Evolutionary conservation across 2,329 filamentous ascomycete species (phyloP).

Genomic region (Neophaeococcomyces mojaviensis): DNA sequence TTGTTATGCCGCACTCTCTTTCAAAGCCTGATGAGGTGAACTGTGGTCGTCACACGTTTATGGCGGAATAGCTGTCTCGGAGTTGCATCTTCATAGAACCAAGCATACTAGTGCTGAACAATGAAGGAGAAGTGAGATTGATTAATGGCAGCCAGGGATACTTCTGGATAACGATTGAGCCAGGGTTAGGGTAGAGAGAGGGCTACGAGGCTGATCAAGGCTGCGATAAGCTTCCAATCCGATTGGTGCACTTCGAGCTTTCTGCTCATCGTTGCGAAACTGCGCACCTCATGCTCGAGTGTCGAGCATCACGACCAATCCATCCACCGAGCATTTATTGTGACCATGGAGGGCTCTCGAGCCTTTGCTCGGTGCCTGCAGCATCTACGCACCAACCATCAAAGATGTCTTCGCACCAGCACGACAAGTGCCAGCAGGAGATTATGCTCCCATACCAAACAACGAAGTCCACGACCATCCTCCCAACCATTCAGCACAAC

Average conservation of each 20-base stretch:
- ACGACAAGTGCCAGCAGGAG: background rate
- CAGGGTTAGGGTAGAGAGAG: no score
- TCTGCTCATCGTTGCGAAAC: background rate
- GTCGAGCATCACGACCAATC: background rate
- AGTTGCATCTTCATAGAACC: no score
- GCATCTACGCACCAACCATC: background rate
- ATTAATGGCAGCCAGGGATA: no score
- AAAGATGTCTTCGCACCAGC: background rate
- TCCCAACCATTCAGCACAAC: conserved; percentile 3
- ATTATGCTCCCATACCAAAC: background rate
- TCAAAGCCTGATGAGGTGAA: no score
- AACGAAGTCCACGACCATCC: background rate
- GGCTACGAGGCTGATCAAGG: background rate
- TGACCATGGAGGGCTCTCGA: background rate
- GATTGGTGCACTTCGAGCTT: conserved; percentile 1
- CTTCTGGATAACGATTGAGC: no score
- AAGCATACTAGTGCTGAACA: no score
- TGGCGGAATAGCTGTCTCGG: no score
- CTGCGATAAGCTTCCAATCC: background rate
- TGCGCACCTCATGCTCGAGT: background rate
- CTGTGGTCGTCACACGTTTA: no score
- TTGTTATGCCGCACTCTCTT: no score
- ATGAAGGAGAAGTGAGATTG: no score
- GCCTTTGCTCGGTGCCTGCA: background rate
- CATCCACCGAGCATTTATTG: background rate